These are phyloP conservation scores for Lanmaoa rubissima DNA, from an alignment of 768 basidiomycete genomes.

Conservation along the genomic window DNA sequence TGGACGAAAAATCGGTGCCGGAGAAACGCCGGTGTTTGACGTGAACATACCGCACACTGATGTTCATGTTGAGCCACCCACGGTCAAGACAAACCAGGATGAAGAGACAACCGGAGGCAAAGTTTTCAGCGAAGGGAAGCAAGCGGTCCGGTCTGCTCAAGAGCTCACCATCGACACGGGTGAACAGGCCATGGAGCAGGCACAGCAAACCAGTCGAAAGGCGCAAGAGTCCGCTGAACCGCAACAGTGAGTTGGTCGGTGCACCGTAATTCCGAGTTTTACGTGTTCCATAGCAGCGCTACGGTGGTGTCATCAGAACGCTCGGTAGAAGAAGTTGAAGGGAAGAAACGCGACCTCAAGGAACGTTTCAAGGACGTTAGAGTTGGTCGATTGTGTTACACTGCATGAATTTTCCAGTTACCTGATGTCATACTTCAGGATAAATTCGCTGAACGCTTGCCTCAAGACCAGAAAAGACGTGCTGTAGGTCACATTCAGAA, in stretches of 20 bases:
- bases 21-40: slow-evolving; percentile 49
- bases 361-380: slow-evolving; percentile 31
- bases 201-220: slow-evolving; percentile 2
- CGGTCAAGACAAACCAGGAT: slow-evolving; percentile 33
- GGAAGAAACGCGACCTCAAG: slow-evolving; percentile 37
- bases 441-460: slow-evolving; percentile 53
- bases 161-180: slow-evolving; percentile 1
- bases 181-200: slow-evolving; percentile 9
- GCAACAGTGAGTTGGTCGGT: slow-evolving; percentile 13
- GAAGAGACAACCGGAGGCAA: slow-evolving; percentile 32
- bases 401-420: neutral
- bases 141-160: slow-evolving; percentile 14
- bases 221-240: neutral
- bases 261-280: neutral
- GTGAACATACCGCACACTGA: slow-evolving; percentile 45
- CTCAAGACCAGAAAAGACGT: slow-evolving; percentile 64
- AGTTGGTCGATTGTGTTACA: slow-evolving; percentile 14
- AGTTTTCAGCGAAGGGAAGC: slow-evolving; percentile 17
- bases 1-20: slow-evolving; percentile 40
- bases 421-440: slow-evolving; percentile 29
- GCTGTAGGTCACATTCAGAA: slow-evolving; percentile 54
- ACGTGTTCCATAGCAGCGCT: slow-evolving; percentile 18
- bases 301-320: slow-evolving; percentile 17
- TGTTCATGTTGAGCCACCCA: slow-evolving; percentile 39
- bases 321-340: slow-evolving; percentile 31